Evolutionary conservation across 495 filamentous ascomycete genomes (phyloP).

Genomic region (Penicillium malachiteum): DNA sequence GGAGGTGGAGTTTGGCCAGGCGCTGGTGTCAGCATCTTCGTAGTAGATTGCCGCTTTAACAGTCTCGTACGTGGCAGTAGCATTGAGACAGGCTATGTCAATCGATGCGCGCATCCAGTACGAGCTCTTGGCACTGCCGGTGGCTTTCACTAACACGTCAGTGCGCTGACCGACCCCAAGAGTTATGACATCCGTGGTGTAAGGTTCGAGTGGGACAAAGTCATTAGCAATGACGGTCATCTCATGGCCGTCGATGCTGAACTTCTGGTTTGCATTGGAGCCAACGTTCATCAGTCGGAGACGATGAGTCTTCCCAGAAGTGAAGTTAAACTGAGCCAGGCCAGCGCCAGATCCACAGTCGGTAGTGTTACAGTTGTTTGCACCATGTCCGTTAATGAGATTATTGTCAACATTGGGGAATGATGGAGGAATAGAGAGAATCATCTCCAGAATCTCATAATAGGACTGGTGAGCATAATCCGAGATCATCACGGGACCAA

Average conservation of each 20-base stretch:
- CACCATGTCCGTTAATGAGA: not conserved
- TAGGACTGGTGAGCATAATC: not conserved
- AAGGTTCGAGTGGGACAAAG: constrained; percentile 42
- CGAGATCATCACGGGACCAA: not conserved
- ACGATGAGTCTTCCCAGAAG: not conserved
- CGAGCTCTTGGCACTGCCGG: not conserved
- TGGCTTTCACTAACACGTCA: not conserved
- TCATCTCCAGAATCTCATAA: not conserved
- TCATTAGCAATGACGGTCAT: constrained; percentile 42
- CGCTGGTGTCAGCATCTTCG: too few species aligned
- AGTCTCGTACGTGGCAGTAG: not conserved
- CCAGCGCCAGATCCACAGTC: not conserved
- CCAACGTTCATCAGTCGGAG: not conserved
- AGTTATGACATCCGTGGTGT: constrained; percentile 7
- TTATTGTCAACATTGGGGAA: not conserved
- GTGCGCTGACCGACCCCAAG: not conserved
- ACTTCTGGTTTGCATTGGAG: not conserved
- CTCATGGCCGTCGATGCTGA: constrained; percentile 38
- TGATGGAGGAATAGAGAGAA: not conserved
- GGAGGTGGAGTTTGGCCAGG: too few species aligned
- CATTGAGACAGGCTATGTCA: too few species aligned
- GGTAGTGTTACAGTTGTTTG: not conserved
- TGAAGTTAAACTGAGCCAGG: not conserved
- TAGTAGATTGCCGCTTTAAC: too few species aligned
- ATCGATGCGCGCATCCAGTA: not conserved